Conservation (phyloP, 1,139 yeast genomes). For the Magnusiomyces sp. region DNA sequence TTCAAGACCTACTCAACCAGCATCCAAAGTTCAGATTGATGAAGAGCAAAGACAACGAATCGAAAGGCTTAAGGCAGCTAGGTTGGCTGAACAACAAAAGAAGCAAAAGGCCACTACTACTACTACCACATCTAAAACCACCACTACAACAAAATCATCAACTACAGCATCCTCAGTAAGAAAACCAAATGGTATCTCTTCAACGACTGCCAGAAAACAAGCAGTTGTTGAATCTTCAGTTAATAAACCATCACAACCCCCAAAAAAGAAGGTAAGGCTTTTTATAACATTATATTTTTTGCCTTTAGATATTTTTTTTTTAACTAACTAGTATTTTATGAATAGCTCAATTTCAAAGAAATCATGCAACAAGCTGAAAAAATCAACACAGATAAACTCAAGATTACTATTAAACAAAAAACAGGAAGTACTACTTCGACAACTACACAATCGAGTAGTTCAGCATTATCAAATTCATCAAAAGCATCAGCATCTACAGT, state of each 20-base stretch:
- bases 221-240: slow-evolving; percentile 12
- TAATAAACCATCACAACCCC: slow-evolving; percentile 4
- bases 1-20: neutral
- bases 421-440: slow-evolving; percentile 8
- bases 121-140: slow-evolving; percentile 5
- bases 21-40: slow-evolving; percentile 13
- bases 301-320: neutral
- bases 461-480: slow-evolving; percentile 5
- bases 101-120: slow-evolving; percentile 12
- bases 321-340: slow-evolving; percentile 17
- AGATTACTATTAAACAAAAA: slow-evolving; percentile 29
- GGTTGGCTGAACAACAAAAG: slow-evolving; percentile 17
- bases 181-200: slow-evolving; percentile 16
- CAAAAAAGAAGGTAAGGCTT: slow-evolving; percentile 3
- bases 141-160: slow-evolving; percentile 9
- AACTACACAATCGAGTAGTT: neutral
- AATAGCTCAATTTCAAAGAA: slow-evolving; percentile 30
- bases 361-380: slow-evolving; percentile 33
- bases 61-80: slow-evolving; percentile 26
- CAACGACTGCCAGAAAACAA: slow-evolving; percentile 6
- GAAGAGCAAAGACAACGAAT: slow-evolving; percentile 24
- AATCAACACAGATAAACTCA: slow-evolving; percentile 31
- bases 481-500: slow-evolving; percentile 5
- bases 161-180: slow-evolving; percentile 12
- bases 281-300: neutral